Base-by-base conservation (phyloP, 2,329 filamentous ascomycete genomes). In the Aspergillus sp. region DNA sequence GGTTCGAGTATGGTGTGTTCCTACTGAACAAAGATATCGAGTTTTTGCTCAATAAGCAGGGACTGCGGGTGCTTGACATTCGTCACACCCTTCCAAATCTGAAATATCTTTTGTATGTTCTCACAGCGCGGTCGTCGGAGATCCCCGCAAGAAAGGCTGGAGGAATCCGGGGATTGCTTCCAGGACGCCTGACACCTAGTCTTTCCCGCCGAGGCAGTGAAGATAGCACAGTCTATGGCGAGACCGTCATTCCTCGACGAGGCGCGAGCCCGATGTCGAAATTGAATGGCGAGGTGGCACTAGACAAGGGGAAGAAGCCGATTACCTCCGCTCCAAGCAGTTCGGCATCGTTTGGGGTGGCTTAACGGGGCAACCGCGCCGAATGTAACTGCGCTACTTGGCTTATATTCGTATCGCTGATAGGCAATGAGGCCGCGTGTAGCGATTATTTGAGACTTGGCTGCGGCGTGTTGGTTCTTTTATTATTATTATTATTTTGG, bases 11-110 rank as follows among this genome's bases (percentile, higher is more conserved):
- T 72, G 95, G 83, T 11, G 95, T 96, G 70, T 99, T 98, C 68
- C 79, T 98, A n/a, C 82, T 99, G 13, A 98, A 98, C 78, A 97
- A 98, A 75, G 81, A 98, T 69, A 93, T 99, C 56, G 93, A 98
- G 65, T 80, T 87, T 48, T 71, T 89, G 11, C 78, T 86, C 66
- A 83, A 81, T 59, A 76, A 79, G 1, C 87, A 92, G 63, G 89
- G 89, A 0, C 79, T 97, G 12, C 87, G 88, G 47, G 87, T 96
- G 1, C 83, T 97, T 61, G 95, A 99, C 68, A 91, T 97, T 17
- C 85, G 95, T 4, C 91, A 98, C 65, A 96, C 93, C 0, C 78
- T 98, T 6, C 92, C 93, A 2, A 99, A 99, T 69, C 79, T 99
- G 9, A 96, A 96, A 72, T 97, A 96, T 66, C 79, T 98, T 15